phyloP scores from a whole-genome alignment of 768 basidiomycete genomes.

The Melanogaster broomeanus region DNA sequence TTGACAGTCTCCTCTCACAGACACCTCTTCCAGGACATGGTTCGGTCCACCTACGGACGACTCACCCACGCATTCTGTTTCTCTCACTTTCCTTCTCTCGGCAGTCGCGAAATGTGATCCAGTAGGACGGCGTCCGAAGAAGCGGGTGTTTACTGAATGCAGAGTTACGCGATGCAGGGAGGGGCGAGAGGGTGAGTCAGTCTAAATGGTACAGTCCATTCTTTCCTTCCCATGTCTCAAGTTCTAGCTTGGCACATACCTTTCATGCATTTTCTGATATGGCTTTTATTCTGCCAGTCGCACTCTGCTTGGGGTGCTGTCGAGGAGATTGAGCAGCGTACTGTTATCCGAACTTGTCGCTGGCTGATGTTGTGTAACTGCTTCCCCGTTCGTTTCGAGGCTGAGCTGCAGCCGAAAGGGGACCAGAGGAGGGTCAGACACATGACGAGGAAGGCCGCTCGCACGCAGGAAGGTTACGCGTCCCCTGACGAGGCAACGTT shows the following conservation, averaged over 20 bases:
- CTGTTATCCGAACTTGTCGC: constrained; percentile 71
- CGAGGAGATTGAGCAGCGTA: constrained; percentile 44
- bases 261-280: background rate
- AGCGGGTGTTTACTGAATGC: constrained; percentile 67
- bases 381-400: background rate
- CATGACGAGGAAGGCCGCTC: too few relatives aligned
- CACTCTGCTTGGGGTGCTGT: constrained; percentile 54
- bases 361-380: constrained; percentile 22
- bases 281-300: constrained; percentile 38
- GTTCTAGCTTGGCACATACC: too few relatives aligned
- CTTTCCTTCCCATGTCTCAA: background rate
- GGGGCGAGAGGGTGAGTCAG: constrained; percentile 38
- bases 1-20: constrained; percentile 9
- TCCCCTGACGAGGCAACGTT: too few relatives aligned
- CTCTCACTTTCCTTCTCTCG: constrained; percentile 69
- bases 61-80: constrained; percentile 68
- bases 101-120: constrained; percentile 70
- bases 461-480: too few relatives aligned
- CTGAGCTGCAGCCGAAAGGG: too few relatives aligned
- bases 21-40: constrained; percentile 36
- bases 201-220: constrained; percentile 13
- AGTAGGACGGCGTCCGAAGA: constrained; percentile 72
- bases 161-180: constrained; percentile 50
- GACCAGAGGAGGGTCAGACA: too few relatives aligned
- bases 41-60: constrained; percentile 56